Conservation (phyloP, 495 filamentous ascomycete species). For the Aspergillus sparsus region DNA sequence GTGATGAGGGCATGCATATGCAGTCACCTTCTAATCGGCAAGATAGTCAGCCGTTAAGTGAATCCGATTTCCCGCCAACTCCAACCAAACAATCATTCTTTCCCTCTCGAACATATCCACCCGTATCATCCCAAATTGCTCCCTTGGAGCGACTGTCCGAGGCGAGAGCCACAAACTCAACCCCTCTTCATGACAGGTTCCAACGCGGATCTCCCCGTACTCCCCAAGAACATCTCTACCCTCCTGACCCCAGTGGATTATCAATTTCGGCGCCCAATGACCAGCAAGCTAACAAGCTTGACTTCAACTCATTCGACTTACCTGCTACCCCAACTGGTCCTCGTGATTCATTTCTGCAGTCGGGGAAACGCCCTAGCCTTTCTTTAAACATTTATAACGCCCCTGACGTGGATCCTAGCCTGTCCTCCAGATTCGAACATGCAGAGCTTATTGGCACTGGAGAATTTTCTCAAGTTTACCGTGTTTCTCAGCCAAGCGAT, state of each 20-base stretch:
- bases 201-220: constrained; percentile 71
- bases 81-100: constrained; percentile 76
- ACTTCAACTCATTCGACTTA: constrained; percentile 50
- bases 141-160: constrained; percentile 43
- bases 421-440: constrained; percentile 72
- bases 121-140: constrained; percentile 42
- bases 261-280: constrained; percentile 68
- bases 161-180: constrained; percentile 33
- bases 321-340: constrained; percentile 80
- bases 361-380: constrained; percentile 49
- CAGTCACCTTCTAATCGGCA: constrained; percentile 58
- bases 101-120: constrained; percentile 46
- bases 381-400: constrained; percentile 58
- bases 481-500: constrained; percentile 60
- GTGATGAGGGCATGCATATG: constrained; percentile 60
- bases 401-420: constrained; percentile 66
- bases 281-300: constrained; percentile 42
- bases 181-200: constrained; percentile 40
- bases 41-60: constrained; percentile 62
- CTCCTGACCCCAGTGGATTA: constrained; percentile 78
- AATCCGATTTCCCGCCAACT: constrained; percentile 82
- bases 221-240: constrained; percentile 70
- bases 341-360: constrained; percentile 57
- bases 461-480: constrained; percentile 91
- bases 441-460: constrained; percentile 79